Conservation (phyloP, 1,284 basidiomycete genomes). For the Ganoderma meredithae region DNA sequence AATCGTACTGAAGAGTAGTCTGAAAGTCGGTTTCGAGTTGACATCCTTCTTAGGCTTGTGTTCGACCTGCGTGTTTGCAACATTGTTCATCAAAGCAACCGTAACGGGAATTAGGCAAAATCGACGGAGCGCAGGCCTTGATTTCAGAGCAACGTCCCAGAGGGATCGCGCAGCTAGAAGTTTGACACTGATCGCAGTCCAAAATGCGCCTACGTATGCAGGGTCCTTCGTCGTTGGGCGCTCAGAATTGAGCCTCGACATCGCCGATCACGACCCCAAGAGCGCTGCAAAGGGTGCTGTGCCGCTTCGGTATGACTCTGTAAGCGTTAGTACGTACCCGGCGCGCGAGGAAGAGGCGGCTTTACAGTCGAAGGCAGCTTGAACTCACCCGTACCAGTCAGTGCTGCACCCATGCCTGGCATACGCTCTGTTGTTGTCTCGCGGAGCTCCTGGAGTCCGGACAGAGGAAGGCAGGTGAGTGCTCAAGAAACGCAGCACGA, state of each 20-base stretch:
- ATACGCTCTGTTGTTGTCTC: too few species aligned
- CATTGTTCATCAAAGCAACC: background rate
- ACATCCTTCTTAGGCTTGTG: background rate
- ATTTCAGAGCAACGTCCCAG: background rate
- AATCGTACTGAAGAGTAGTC: background rate
- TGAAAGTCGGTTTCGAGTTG: background rate
- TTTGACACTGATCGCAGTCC: background rate
- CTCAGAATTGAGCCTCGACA: background rate
- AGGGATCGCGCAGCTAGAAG: background rate
- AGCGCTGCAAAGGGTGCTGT: too few species aligned
- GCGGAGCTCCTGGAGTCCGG: too few species aligned
- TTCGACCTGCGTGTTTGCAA: background rate
- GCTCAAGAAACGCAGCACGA: background rate
- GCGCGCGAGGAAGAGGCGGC: too few species aligned
- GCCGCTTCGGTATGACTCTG: too few species aligned
- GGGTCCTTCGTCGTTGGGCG: background rate
- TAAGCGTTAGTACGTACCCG: too few species aligned
- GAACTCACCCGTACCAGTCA: too few species aligned
- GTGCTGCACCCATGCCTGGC: too few species aligned
- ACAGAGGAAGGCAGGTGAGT: background rate
- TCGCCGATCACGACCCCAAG: slow-evolving; percentile 1
- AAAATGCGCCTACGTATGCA: background rate
- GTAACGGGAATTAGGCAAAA: background rate
- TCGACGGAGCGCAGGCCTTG: background rate
- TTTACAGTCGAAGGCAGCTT: too few species aligned